Base-by-base conservation (phyloP, 2,329 filamentous ascomycete species). In the Sclerotinia glacialis region DNA sequence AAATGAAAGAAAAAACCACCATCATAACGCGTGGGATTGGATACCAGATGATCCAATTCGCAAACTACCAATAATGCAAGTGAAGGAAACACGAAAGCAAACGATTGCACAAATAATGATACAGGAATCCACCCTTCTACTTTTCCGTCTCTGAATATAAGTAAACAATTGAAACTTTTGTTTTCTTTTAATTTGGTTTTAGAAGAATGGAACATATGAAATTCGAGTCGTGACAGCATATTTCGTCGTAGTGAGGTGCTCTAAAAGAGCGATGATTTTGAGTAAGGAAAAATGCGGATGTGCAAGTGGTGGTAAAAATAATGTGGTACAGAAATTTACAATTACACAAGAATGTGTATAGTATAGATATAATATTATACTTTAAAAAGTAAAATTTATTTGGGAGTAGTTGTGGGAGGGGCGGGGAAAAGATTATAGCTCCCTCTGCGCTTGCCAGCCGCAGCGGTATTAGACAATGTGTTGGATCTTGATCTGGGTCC, bases 341-440 rank as follows among this genome's bases (percentile, higher is more conserved):
- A 50, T 37, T 61, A 49, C 58, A 50, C 28, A 61, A 61, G 21
- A 50, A 37, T 61, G 58, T 49, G 58, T 49, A 26, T 49, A 31
- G 28, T 26, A 61, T 61, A 37, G 37, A 4, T 53, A 62, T 49
- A 34, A 53, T 5, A 66, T 72, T 49, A 71, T 28, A 68, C 54
- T 61, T 72, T 71, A 49, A 12, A 37, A 9, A 37, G 58, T 21
- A 34, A 28, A 3, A 49, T 50, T 61, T 61, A 50, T 61, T 61
- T 49, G 12, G 58, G 14, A 26, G n/a, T 21, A 21, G 44, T 26
- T 16, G 58, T 26, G 18, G 53, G 52, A 65, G 53, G 50, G 18
- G 53, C 34, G 42, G 74, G 73, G 26, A 76, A 76, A 11, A 76
- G 65, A 68, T 71, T 74, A 55, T 75, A 76, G 53, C 72, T 73